Percentiles rank a stretch among this genome's conserved stretches.
Conservation (phyloP, 805 yeast genomes). For the Myxozyma sirexii region DNA sequence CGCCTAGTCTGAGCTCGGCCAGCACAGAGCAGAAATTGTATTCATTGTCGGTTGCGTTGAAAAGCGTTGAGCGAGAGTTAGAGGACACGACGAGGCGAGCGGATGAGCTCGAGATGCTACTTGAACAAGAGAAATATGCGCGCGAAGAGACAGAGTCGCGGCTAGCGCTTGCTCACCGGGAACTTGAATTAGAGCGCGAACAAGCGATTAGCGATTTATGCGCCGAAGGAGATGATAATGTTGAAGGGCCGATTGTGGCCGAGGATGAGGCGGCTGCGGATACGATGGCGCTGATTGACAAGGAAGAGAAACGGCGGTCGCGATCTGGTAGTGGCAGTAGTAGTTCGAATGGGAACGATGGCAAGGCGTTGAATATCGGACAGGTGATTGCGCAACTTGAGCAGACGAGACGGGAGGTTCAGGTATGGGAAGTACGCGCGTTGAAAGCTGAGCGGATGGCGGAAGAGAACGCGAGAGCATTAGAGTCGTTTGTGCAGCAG, state of each 20-base stretch:
- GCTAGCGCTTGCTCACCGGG: slow-evolving; percentile 17
- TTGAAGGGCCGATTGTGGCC: slow-evolving; percentile 4
- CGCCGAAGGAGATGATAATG: slow-evolving; percentile 20
- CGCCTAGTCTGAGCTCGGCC: not conserved
- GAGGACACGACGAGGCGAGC: slow-evolving; percentile 1
- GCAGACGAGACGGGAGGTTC: slow-evolving; percentile 19
- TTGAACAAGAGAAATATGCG: slow-evolving; percentile 13
- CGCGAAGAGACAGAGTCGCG: slow-evolving; percentile 25
- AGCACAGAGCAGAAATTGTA: slow-evolving; percentile 13
- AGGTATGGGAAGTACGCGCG: slow-evolving; percentile 21
- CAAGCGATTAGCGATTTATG: slow-evolving; percentile 26
- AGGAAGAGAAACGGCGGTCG: slow-evolving; percentile 14
- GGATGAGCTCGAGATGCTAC: slow-evolving; percentile 15
- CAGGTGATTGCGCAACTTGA: slow-evolving; percentile 24
- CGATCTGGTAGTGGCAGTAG: slow-evolving; percentile 5
- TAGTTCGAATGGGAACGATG: slow-evolving; percentile 16
- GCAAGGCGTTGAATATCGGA: slow-evolving; percentile 7
- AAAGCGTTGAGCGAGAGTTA: slow-evolving; percentile 9
- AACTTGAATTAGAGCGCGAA: slow-evolving; percentile 30
- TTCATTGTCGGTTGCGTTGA: slow-evolving; percentile 14
- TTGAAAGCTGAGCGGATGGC: slow-evolving; percentile 22
- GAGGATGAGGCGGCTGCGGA: slow-evolving; percentile 27
- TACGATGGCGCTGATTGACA: slow-evolving; percentile 28
- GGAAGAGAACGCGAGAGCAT: slow-evolving; percentile 18
- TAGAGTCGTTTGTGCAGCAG: slow-evolving; percentile 13